These are phyloP conservation scores for Phtheirospermum japonicum DNA, from an alignment of 257 asterid species.

Conservation along the genomic window DNA sequence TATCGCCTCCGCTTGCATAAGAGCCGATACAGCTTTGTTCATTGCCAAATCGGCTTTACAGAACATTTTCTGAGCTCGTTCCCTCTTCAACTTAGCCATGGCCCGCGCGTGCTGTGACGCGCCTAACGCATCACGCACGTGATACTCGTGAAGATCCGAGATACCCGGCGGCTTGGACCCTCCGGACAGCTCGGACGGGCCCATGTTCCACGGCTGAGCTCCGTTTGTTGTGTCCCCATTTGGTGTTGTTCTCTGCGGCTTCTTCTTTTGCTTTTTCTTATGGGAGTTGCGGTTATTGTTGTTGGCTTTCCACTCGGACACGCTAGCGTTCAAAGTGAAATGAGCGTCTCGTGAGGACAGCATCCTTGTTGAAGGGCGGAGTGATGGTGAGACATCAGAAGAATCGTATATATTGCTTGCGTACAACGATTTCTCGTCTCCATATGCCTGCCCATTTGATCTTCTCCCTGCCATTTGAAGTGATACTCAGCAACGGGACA, in stretches of 20 bases:
- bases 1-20: slow-evolving; percentile 80
- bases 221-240: slow-evolving; percentile 45
- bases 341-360: slow-evolving; percentile 59
- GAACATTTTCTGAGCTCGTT: slow-evolving; percentile 66
- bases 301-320: slow-evolving; percentile 60
- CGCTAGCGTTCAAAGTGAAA: slow-evolving; percentile 46
- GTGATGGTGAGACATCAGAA: slow-evolving; percentile 66
- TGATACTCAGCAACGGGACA: slow-evolving; percentile 13
- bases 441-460: slow-evolving; percentile 48
- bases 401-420: slow-evolving; percentile 40
- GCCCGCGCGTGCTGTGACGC: slow-evolving; percentile 59
- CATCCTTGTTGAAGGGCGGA: slow-evolving; percentile 49
- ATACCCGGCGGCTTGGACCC: slow-evolving; percentile 39
- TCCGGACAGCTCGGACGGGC: slow-evolving; percentile 46
- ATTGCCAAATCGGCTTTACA: slow-evolving; percentile 69
- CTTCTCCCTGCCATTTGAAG: slow-evolving; percentile 61
- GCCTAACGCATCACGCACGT: slow-evolving; percentile 61
- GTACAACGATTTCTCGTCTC: slow-evolving; percentile 52
- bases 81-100: slow-evolving; percentile 81
- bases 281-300: slow-evolving; percentile 26
- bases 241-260: slow-evolving; percentile 38
- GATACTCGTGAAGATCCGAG: slow-evolving; percentile 61
- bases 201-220: slow-evolving; percentile 53
- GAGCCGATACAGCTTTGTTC: slow-evolving; percentile 76
- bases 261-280: slow-evolving; percentile 58